phyloP scores from a whole-genome alignment of 257 asterid genomes.

The Jasminum sambac region DNA sequence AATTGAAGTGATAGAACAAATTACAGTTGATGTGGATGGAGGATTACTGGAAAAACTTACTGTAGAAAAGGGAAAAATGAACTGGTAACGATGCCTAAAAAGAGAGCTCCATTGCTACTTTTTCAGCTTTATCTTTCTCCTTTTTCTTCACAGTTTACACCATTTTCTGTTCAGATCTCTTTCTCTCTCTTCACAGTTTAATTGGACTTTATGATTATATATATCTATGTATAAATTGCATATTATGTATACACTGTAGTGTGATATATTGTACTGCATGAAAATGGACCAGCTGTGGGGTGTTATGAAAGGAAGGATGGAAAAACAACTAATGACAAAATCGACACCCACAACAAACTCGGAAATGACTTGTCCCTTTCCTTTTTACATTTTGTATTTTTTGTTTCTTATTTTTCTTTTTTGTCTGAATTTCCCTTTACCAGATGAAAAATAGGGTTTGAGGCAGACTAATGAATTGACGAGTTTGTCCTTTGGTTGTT shows the following conservation, averaged over 20 bases:
- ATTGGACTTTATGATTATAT: not conserved
- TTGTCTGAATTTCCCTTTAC: not conserved
- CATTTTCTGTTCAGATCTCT: not conserved
- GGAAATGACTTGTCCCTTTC: not conserved
- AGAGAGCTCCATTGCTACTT: not conserved
- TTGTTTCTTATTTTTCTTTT: not conserved
- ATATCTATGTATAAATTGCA: not conserved
- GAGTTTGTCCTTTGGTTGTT: not conserved
- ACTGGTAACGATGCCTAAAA: not conserved
- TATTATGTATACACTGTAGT: not conserved
- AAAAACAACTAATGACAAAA: not conserved
- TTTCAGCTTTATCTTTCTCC: conserved; percentile 6
- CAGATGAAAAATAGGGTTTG: not conserved
- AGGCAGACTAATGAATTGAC: not conserved
- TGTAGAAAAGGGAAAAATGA: not conserved
- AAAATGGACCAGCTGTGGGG: not conserved
- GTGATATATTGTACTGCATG: not conserved
- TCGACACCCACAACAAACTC: not conserved
- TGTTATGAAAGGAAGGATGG: not conserved
- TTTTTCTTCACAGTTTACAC: not conserved
- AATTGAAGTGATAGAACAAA: not conserved
- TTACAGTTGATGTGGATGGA: not conserved
- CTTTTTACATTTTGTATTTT: not conserved
- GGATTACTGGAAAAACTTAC: not conserved
- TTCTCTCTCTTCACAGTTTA: not conserved